Evolutionary conservation across 2,329 filamentous ascomycete species (phyloP).

Genomic region (Coniochaeta hoffmannii): DNA sequence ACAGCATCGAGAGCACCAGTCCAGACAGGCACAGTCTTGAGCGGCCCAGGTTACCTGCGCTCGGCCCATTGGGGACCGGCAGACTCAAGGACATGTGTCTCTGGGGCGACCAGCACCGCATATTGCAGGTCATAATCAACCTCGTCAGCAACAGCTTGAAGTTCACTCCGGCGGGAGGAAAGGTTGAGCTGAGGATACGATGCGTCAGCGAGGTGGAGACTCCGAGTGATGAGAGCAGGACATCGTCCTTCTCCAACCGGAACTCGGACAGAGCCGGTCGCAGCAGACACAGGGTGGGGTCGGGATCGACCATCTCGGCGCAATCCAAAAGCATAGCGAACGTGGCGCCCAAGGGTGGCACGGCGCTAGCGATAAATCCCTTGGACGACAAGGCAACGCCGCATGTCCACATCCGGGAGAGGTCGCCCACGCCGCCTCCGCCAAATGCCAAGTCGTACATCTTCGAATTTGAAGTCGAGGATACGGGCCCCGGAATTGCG

Average conservation of each 20-base stretch:
- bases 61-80: slow-evolving; percentile 59
- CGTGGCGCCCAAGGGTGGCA: slow-evolving; percentile 30
- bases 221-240: slow-evolving; percentile 34
- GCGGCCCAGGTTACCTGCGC: slow-evolving; percentile 38
- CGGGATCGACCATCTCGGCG: slow-evolving; percentile 42
- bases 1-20: slow-evolving; percentile 21
- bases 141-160: slow-evolving; percentile 88
- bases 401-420: slow-evolving; percentile 42
- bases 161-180: slow-evolving; percentile 73
- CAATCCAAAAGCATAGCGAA: slow-evolving; percentile 33
- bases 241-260: slow-evolving; percentile 43
- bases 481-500: slow-evolving; percentile 81
- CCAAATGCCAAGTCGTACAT: slow-evolving; percentile 55
- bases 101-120: slow-evolving; percentile 88
- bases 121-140: slow-evolving; percentile 89
- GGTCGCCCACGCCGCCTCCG: slow-evolving; percentile 54
- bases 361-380: slow-evolving; percentile 56
- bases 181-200: slow-evolving; percentile 67
- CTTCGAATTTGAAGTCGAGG: slow-evolving; percentile 85
- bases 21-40: slow-evolving; percentile 25
- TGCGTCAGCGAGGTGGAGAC: slow-evolving; percentile 56
- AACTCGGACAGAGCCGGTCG: slow-evolving; percentile 33
- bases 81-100: slow-evolving; percentile 77
- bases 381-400: slow-evolving; percentile 46
- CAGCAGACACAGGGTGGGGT: slow-evolving; percentile 36